Evolutionary conservation across 495 filamentous ascomycete genomes (phyloP).

Genomic region (Cercophora scortea): DNA sequence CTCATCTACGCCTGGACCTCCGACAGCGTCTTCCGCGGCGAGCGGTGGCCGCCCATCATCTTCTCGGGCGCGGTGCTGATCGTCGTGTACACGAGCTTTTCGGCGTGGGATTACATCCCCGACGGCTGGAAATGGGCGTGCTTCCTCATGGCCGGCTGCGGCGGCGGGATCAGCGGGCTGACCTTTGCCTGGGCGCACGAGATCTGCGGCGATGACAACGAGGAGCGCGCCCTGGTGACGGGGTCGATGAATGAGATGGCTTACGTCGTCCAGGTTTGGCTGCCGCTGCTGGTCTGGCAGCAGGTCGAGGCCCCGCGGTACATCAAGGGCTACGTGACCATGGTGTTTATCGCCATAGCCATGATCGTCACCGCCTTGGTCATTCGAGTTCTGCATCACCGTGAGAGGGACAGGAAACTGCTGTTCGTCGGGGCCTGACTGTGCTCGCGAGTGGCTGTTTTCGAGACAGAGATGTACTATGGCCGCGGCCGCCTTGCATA

Average conservation of each 20-base stretch:
- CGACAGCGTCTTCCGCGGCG: conserved; percentile 46
- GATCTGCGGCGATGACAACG: conserved; percentile 42
- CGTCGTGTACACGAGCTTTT: conserved; percentile 29
- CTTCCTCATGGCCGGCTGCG: conserved; percentile 39
- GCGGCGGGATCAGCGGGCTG: conserved; percentile 26
- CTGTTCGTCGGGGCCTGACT: too few species aligned
- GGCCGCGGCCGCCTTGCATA: too few species aligned
- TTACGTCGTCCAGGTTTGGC: conserved; percentile 34
- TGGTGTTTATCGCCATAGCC: conserved; percentile 26
- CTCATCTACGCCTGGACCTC: conserved; percentile 34
- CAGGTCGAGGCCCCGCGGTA: conserved; percentile 39
- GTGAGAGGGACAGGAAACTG: conserved; percentile 26
- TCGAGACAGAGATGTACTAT: too few species aligned
- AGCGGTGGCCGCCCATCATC: conserved; percentile 47
- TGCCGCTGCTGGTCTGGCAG: conserved; percentile 40
- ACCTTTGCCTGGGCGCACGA: conserved; percentile 46
- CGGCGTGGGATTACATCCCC: conserved; percentile 32
- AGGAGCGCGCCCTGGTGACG: conserved; percentile 47
- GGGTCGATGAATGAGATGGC: conserved; percentile 37
- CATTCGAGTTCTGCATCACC: conserved; percentile 32
- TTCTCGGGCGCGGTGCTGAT: conserved; percentile 34
- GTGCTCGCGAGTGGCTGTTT: too few species aligned
- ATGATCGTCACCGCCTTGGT: conserved; percentile 29
- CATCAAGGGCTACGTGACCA: conserved; percentile 36
- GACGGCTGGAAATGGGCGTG: conserved; percentile 39